Evolutionary conservation across 441 rosid genomes (phyloP).

Genomic region (Corymbia calophylla): DNA sequence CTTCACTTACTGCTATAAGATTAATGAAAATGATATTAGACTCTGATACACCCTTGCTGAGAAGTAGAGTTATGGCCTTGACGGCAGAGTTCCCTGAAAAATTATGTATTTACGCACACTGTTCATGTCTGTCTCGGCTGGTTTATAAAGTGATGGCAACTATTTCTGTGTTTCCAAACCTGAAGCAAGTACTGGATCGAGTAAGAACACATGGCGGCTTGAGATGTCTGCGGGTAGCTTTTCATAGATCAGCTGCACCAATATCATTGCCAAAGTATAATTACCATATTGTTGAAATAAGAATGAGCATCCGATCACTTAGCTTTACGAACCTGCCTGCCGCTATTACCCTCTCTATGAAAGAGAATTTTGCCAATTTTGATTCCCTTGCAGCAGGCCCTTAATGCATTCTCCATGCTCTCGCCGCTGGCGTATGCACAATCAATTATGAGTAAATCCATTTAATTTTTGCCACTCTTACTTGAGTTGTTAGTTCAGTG

Average conservation of each 20-base stretch:
- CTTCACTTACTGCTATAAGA: slow-evolving; percentile 66
- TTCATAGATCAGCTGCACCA: slow-evolving; percentile 75
- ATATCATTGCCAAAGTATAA: neutral
- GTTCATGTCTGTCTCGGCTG: neutral
- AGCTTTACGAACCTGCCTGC: slow-evolving; percentile 50
- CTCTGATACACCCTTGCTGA: slow-evolving; percentile 83
- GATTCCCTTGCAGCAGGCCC: slow-evolving; percentile 95
- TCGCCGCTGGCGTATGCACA: slow-evolving; percentile 56
- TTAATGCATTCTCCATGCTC: slow-evolving; percentile 95
- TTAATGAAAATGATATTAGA: slow-evolving; percentile 83
- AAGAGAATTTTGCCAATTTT: slow-evolving; percentile 89
- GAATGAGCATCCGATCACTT: neutral
- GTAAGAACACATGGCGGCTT: slow-evolving; percentile 72
- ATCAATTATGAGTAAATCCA: neutral
- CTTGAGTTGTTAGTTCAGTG: neutral
- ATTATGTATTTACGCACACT: slow-evolving; percentile 1
- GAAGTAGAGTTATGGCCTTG: slow-evolving; percentile 62
- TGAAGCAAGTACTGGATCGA: slow-evolving; percentile 91
- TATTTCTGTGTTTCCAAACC: slow-evolving; percentile 31
- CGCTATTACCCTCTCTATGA: slow-evolving; percentile 59
- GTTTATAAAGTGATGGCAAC: neutral
- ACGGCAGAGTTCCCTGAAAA: slow-evolving; percentile 66
- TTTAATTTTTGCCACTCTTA: neutral
- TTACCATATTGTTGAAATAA: neutral
- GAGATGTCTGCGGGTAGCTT: slow-evolving; percentile 85